phyloP scores from a whole-genome alignment of 331 rosid species.

The Spiraea crenata region DNA sequence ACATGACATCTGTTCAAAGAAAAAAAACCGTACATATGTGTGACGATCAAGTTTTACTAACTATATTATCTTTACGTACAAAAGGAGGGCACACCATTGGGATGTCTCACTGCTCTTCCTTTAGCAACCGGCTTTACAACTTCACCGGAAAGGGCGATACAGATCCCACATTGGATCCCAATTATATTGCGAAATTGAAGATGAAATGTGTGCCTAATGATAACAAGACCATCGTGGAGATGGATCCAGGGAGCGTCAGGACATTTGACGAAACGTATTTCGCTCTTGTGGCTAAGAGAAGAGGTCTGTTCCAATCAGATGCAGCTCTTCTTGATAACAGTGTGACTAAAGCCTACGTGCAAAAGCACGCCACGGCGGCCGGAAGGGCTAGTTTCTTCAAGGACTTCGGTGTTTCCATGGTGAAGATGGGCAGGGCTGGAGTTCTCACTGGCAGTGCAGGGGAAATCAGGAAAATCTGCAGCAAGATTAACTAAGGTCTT shows the following conservation, averaged over 20 bases:
- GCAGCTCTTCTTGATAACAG: conserved; percentile 37
- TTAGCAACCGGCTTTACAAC: conserved; percentile 30
- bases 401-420: conserved; percentile 42
- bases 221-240: conserved; percentile 19
- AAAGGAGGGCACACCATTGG: conserved; percentile 36
- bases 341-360: conserved; percentile 32
- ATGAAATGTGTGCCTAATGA: conserved; percentile 29
- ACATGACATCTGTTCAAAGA: neutral
- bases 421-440: conserved; percentile 38
- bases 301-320: conserved; percentile 44
- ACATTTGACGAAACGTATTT: conserved; percentile 31
- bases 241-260: conserved; percentile 47
- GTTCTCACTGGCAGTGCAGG: conserved; percentile 37
- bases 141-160: conserved; percentile 37
- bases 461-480: conserved; percentile 36
- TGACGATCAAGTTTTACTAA: neutral
- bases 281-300: conserved; percentile 37
- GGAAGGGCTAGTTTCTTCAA: conserved; percentile 27
- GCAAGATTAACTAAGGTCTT: conserved; percentile 18
- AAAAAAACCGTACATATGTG: neutral
- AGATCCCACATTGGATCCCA: conserved; percentile 33
- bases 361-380: neutral
- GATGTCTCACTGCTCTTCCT: conserved; percentile 23
- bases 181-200: conserved; percentile 29
- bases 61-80: neutral